phyloP scores from a whole-genome alignment of 2,329 filamentous ascomycete genomes.

The Ascochyta lentis region DNA sequence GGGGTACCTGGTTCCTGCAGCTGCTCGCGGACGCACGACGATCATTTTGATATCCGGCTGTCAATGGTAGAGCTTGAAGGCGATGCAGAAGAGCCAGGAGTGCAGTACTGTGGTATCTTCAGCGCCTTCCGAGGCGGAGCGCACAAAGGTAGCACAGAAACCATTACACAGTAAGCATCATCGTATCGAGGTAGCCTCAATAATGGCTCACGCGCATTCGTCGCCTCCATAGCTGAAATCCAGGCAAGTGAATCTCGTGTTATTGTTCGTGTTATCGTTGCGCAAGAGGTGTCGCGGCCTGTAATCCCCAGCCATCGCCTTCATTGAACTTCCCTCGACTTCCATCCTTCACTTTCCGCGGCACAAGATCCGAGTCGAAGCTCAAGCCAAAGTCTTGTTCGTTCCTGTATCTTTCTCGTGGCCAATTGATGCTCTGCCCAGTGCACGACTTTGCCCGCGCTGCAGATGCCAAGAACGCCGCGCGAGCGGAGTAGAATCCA shows the following conservation, averaged over 20 bases:
- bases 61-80: conserved; percentile 4
- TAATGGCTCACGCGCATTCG: background rate
- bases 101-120: background rate
- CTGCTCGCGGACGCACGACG: conserved; percentile 17
- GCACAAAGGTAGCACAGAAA: background rate
- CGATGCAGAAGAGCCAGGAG: background rate
- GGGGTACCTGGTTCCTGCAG: conserved; percentile 26
- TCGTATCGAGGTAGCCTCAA: too few species aligned
- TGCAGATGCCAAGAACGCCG: conserved; percentile 24
- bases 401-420: background rate
- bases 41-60: conserved; percentile 6
- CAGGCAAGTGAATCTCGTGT: too few species aligned
- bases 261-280: background rate
- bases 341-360: background rate
- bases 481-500: conserved; percentile 9
- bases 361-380: conserved; percentile 14
- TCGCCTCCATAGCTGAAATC: background rate
- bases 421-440: background rate
- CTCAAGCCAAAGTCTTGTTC: conserved; percentile 11
- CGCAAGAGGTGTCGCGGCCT: background rate
- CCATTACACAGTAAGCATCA: background rate
- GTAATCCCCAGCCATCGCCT: background rate
- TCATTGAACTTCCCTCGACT: background rate
- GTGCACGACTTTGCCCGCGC: conserved; percentile 10
- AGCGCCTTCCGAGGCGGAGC: background rate